These are phyloP conservation scores for Scheffersomyces titani DNA, from an alignment of 1,139 yeast genomes.

Conservation along the genomic window DNA sequence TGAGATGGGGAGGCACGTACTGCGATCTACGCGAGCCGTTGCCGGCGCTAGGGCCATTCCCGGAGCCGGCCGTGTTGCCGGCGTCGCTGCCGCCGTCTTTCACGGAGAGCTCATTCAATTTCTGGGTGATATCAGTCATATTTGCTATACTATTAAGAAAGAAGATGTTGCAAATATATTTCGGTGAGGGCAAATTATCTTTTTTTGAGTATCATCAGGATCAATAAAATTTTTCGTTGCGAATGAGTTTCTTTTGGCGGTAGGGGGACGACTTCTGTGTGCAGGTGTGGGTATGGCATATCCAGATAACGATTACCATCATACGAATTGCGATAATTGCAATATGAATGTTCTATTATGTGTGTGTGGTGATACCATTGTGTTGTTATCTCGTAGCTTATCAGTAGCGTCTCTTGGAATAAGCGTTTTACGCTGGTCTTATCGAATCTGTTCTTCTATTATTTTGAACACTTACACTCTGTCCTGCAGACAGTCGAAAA, in stretches of 20 bases:
- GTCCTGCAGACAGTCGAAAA: no score
- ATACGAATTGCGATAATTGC: background rate
- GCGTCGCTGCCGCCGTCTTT: slow-evolving; percentile 19
- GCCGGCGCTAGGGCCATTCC: slow-evolving; percentile 4
- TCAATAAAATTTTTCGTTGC: background rate
- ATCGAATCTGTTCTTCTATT: no score
- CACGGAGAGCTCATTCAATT: slow-evolving; percentile 47
- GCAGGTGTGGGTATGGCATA: background rate
- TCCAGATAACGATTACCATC: background rate
- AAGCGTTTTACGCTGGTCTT: no score
- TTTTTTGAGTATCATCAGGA: background rate
- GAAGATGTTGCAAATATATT: background rate
- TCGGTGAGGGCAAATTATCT: slow-evolving; percentile 3
- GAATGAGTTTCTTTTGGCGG: background rate
- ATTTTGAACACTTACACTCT: no score
- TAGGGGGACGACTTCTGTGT: background rate
- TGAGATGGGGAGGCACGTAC: slow-evolving; percentile 75
- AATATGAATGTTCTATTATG: no score
- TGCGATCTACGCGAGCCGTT: slow-evolving; percentile 13
- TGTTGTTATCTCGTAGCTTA: no score
- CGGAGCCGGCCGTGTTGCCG: slow-evolving; percentile 14
- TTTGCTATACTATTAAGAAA: slow-evolving; percentile 6
- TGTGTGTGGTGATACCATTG: background rate
- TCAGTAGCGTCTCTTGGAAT: no score
- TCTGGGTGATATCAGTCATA: slow-evolving; percentile 46